A percentile compares a stretch with the other conserved stretches of the same genome.
phyloP scores from a whole-genome alignment of 2,329 filamentous ascomycete genomes.

The Coniochaeta sp. region DNA sequence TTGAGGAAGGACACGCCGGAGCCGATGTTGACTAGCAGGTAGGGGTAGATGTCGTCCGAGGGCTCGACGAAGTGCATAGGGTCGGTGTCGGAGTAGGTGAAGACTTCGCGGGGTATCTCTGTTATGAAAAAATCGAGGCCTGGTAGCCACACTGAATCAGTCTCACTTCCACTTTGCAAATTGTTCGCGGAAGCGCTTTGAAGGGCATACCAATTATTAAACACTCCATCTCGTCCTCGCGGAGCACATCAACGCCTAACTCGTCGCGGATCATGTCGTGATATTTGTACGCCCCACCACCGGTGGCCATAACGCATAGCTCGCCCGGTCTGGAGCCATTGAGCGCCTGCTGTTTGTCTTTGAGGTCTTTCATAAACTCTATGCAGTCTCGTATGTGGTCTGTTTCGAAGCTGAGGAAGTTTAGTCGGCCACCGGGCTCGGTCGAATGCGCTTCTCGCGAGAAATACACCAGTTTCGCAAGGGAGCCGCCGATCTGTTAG shows the following conservation, averaged over 20 bases:
- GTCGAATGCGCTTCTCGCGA: slow-evolving; percentile 75
- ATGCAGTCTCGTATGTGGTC: slow-evolving; percentile 90
- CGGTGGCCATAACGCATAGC: slow-evolving; percentile 89
- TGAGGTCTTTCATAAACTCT: slow-evolving; percentile 79
- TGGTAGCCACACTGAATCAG: slow-evolving; percentile 20
- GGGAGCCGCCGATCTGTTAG: slow-evolving; percentile 79
- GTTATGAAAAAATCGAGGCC: slow-evolving; percentile 98
- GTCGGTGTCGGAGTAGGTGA: slow-evolving; percentile 86
- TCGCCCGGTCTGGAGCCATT: slow-evolving; percentile 66
- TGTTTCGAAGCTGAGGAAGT: slow-evolving; percentile 95
- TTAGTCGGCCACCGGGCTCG: slow-evolving; percentile 80
- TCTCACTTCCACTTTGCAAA: too few species aligned
- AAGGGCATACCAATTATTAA: slow-evolving; percentile 68
- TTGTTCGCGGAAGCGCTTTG: too few species aligned
- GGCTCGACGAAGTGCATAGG: slow-evolving; percentile 85
- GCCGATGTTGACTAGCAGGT: slow-evolving; percentile 95
- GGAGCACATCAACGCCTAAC: slow-evolving; percentile 77
- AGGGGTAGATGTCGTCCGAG: slow-evolving; percentile 80
- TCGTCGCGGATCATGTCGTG: slow-evolving; percentile 84
- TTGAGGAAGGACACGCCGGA: slow-evolving; percentile 97
- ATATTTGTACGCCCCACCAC: slow-evolving; percentile 93
- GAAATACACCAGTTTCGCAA: slow-evolving; percentile 97
- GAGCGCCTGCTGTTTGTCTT: slow-evolving; percentile 69
- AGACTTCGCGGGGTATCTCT: slow-evolving; percentile 93
- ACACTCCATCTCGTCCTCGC: slow-evolving; percentile 98